These are phyloP conservation scores for Rosa persica DNA, from an alignment of 306 rosid species.

Conservation along the genomic window DNA sequence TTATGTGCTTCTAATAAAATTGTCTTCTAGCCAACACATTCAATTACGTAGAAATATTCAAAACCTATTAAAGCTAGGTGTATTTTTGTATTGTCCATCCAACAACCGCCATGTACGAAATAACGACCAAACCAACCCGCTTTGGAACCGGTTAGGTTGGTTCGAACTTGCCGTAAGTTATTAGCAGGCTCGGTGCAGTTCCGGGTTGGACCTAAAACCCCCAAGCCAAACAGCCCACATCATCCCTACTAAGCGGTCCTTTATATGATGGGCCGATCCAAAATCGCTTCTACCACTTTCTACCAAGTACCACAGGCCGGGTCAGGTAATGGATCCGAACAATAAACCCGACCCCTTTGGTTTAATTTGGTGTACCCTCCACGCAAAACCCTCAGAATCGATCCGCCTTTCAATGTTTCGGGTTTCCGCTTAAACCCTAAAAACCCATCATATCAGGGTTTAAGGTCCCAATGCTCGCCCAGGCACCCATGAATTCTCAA, in stretches of 20 bases:
- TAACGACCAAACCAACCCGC: background rate
- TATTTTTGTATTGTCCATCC: background rate
- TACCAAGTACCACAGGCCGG: background rate
- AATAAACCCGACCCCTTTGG: background rate
- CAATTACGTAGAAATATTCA: no score
- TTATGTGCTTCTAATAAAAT: background rate
- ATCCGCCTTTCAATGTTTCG: background rate
- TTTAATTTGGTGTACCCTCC: conserved; percentile 11
- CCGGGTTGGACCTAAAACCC: background rate
- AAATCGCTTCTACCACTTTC: background rate
- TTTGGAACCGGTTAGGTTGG: background rate
- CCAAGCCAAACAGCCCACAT: background rate
- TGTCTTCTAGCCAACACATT: background rate
- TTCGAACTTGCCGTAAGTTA: background rate
- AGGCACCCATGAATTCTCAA: conserved; percentile 9
- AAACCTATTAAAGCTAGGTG: background rate
- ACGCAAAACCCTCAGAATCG: background rate
- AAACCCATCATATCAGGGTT: background rate
- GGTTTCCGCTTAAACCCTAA: conserved; percentile 53
- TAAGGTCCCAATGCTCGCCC: background rate
- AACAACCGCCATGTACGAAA: background rate
- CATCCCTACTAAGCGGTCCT: background rate
- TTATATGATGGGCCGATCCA: background rate
- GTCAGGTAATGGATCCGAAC: background rate
- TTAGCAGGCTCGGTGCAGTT: background rate